Evolutionary conservation across 2,329 filamentous ascomycete species (phyloP).

Genomic region (Drechslerella stenobrocha): DNA sequence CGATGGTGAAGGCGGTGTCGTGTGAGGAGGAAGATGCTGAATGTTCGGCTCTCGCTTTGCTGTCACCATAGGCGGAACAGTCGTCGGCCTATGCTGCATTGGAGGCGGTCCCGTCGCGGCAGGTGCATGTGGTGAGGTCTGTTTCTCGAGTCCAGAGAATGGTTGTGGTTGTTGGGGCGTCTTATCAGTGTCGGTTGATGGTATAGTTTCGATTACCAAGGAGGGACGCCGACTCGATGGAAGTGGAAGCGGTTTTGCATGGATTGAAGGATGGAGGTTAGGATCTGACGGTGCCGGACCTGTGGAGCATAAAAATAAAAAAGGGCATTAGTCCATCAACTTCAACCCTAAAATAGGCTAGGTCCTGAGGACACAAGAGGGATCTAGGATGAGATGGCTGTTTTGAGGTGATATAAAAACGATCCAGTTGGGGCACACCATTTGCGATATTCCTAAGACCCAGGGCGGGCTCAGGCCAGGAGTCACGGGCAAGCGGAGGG

Average conservation of each 20-base stretch:
- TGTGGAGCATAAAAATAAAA: slow-evolving; percentile 45
- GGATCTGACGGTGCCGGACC: slow-evolving; percentile 41
- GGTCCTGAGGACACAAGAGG: slow-evolving; percentile 21
- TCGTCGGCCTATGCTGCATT: slow-evolving; percentile 48
- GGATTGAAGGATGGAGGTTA: slow-evolving; percentile 45
- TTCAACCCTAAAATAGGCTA: slow-evolving; percentile 42
- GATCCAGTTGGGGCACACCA: slow-evolving; percentile 44
- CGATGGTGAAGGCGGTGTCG: slow-evolving; percentile 37
- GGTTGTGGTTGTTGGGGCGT: slow-evolving; percentile 32
- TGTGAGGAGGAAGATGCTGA: slow-evolving; percentile 42
- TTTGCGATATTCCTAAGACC: slow-evolving; percentile 47
- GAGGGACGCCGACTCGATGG: slow-evolving; percentile 42
- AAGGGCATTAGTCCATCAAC: slow-evolving; percentile 30
- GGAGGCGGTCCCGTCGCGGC: slow-evolving; percentile 37
- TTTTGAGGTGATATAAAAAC: slow-evolving; percentile 48
- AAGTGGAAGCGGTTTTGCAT: slow-evolving; percentile 40
- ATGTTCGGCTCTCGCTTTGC: slow-evolving; percentile 46
- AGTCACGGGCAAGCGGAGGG: slow-evolving; percentile 47
- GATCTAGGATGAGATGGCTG: slow-evolving; percentile 37
- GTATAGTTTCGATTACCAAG: slow-evolving; percentile 40
- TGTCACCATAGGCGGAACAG: slow-evolving; percentile 47
- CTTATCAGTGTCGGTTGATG: slow-evolving; percentile 40
- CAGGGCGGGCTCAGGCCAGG: slow-evolving; percentile 42
- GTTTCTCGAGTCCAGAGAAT: slow-evolving; percentile 36
- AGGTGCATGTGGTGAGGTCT: slow-evolving; percentile 43